Percentiles rank a stretch among this genome's conserved stretches.
These are phyloP conservation scores for Globisporangium spinosum DNA, from an alignment of 352 stramenopile species.

Conservation along the genomic window DNA sequence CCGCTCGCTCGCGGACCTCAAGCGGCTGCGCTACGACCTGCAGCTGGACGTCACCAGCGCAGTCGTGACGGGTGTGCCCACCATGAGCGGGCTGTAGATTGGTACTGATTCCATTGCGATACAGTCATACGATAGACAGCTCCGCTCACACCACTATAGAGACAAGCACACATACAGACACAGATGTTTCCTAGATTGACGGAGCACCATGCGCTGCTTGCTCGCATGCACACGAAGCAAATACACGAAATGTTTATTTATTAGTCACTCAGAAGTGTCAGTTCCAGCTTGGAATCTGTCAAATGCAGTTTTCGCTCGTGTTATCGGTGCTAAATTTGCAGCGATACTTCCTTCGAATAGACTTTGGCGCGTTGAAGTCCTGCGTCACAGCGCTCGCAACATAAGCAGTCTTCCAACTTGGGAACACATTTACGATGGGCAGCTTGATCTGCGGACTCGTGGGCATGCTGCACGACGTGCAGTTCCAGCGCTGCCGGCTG, in stretches of 20 bases:
- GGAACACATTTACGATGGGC: not conserved
- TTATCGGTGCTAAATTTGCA: not conserved
- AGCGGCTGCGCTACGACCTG: slow-evolving; percentile 54
- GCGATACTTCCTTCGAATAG: not conserved
- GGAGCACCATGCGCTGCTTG: not conserved
- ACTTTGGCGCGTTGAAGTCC: not conserved
- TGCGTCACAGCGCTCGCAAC: too few relatives aligned
- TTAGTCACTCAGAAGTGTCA: not conserved
- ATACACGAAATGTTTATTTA: not conserved
- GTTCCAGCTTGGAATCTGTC: too few relatives aligned
- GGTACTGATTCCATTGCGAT: too few relatives aligned
- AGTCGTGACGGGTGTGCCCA: not conserved
- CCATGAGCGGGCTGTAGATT: not conserved
- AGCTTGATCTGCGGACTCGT: slow-evolving; percentile 52
- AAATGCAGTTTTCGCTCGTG: not conserved
- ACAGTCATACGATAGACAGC: not conserved
- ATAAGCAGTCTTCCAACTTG: not conserved
- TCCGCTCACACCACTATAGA: not conserved
- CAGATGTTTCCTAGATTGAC: too few relatives aligned
- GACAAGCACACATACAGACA: not conserved
- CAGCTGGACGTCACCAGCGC: slow-evolving; percentile 30
- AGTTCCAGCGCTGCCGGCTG: slow-evolving; percentile 59
- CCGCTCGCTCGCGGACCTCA: slow-evolving; percentile 56
- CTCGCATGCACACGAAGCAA: not conserved
- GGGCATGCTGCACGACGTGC: slow-evolving; percentile 46